Conservation (phyloP, 805 yeast genomes). For the Saccharomycopsis sp. region DNA sequence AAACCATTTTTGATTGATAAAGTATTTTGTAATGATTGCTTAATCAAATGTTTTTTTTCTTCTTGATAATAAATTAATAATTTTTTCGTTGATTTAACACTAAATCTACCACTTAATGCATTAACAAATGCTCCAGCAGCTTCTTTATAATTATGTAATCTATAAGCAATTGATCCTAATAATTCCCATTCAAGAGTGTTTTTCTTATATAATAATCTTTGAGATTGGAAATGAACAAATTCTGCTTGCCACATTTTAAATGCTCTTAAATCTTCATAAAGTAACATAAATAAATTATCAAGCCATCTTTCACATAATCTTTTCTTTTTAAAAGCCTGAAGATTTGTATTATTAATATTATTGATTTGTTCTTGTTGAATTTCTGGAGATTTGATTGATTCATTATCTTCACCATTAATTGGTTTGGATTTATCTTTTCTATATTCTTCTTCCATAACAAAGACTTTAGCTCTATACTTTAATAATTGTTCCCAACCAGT, state of each 20-base stretch:
- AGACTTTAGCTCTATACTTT: conserved; percentile 48
- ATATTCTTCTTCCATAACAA: conserved; percentile 61
- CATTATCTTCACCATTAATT: conserved; percentile 8
- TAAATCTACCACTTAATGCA: conserved; percentile 65
- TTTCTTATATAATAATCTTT: conserved; percentile 68
- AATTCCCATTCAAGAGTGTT: conserved; percentile 87
- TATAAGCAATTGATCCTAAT: conserved; percentile 73
- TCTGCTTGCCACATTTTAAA: conserved; percentile 95
- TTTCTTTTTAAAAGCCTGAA: conserved; percentile 44
- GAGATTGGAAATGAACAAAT: conserved; percentile 77
- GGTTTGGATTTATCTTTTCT: conserved; percentile 26
- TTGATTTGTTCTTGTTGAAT: not conserved
- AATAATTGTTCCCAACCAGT: conserved; percentile 68
- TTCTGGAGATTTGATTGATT: not conserved
- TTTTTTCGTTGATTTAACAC: conserved; percentile 69
- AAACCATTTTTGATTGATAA: conserved; percentile 21
- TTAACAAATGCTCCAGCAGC: conserved; percentile 76
- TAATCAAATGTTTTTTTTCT: conserved; percentile 31
- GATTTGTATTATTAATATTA: conserved; percentile 14
- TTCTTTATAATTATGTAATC: conserved; percentile 79
- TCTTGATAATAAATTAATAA: conserved; percentile 53
- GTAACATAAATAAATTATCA: conserved; percentile 56
- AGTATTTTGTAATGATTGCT: conserved; percentile 23
- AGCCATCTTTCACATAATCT: conserved; percentile 67
- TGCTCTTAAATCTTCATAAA: conserved; percentile 65